Conservation (phyloP, 1,139 yeast genomes). For the Geotrichum fermentans region DNA sequence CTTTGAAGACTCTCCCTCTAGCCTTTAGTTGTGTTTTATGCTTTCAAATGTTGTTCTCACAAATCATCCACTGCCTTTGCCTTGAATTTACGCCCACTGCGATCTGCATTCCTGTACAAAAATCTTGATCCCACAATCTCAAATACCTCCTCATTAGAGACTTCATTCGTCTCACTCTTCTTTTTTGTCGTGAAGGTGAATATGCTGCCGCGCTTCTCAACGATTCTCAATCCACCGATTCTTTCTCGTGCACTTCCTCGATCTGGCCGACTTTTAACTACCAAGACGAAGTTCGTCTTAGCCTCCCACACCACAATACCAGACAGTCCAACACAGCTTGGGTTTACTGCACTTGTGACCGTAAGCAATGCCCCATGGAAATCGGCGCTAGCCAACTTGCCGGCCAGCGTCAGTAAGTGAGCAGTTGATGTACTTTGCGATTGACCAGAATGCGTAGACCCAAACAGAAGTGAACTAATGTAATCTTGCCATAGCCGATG, state of each 20-base stretch:
- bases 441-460: constrained; percentile 18
- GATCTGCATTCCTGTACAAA: constrained; percentile 68
- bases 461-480: constrained; percentile 48
- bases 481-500: constrained; percentile 61
- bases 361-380: constrained; percentile 69
- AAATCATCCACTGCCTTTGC: constrained; percentile 66
- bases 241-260: constrained; percentile 32
- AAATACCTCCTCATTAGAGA: constrained; percentile 40
- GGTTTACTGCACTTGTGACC: constrained; percentile 56
- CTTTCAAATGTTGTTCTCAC: too few species aligned
- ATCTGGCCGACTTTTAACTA: constrained; percentile 46
- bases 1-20: too few species aligned
- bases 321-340: constrained; percentile 53
- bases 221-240: constrained; percentile 25
- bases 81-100: constrained; percentile 84
- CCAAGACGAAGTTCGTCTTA: constrained; percentile 66
- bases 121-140: constrained; percentile 77
- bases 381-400: constrained; percentile 71
- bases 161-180: constrained; percentile 28
- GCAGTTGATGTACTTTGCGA: constrained; percentile 20
- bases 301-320: constrained; percentile 91
- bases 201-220: constrained; percentile 55
- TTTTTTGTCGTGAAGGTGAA: constrained; percentile 46
- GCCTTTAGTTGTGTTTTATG: too few species aligned
- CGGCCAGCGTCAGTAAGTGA: constrained; percentile 24